Evolutionary conservation across 192 early-diverging fungal genomes (phyloP).

Genomic region (Coemansia sp.): DNA sequence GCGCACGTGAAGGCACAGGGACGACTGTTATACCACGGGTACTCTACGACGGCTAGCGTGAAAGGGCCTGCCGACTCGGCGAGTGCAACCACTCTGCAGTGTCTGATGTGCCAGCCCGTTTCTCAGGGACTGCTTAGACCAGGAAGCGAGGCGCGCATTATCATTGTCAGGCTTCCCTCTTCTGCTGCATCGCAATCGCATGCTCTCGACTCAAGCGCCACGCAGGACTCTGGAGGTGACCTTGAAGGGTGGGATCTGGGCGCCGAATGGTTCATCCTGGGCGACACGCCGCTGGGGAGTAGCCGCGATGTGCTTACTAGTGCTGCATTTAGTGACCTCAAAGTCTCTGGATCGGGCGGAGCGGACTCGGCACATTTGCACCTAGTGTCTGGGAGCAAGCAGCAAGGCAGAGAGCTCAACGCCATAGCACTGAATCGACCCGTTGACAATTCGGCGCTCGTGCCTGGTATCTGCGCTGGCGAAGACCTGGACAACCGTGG

Average conservation of each 20-base stretch:
- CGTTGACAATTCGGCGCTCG: constrained; percentile 20
- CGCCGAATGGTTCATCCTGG: constrained; percentile 55
- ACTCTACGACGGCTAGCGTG: background rate
- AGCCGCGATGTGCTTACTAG: constrained; percentile 16
- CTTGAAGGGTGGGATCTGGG: constrained; percentile 37
- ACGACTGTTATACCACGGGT: constrained; percentile 19
- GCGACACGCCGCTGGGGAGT: constrained; percentile 20
- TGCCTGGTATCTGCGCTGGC: constrained; percentile 13
- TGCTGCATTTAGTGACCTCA: constrained; percentile 15
- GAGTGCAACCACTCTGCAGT: constrained; percentile 14
- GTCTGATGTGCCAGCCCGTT: constrained; percentile 54
- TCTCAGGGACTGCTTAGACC: constrained; percentile 25
- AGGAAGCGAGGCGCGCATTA: constrained; percentile 17
- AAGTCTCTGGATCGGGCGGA: background rate
- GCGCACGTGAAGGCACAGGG: constrained; percentile 8
- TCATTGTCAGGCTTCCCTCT: constrained; percentile 21
- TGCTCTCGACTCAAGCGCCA: background rate
- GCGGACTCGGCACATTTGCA: background rate
- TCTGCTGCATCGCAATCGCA: background rate
- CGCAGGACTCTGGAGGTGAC: constrained; percentile 1
- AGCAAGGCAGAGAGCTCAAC: constrained; percentile 3
- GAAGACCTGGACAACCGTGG: constrained; percentile 44
- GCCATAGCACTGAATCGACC: constrained; percentile 15
- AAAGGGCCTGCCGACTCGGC: background rate
- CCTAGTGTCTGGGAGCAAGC: background rate